phyloP scores from a whole-genome alignment of 1,284 basidiomycete genomes.

The Cerrena zonata region DNA sequence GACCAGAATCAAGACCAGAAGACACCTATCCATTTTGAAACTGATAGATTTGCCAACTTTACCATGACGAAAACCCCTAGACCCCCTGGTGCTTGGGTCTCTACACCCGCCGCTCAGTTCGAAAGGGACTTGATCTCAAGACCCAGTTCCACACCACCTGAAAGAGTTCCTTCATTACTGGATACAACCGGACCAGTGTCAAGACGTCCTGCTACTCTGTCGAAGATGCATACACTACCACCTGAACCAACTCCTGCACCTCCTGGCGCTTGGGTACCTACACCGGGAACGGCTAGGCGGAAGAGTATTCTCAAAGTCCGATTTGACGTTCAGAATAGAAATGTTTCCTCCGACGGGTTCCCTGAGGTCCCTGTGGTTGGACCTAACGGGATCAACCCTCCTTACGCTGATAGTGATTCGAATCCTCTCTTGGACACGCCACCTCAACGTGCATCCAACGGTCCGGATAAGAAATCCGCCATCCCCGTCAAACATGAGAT shows the following conservation, averaged over 20 bases:
- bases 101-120: slow-evolving; percentile 43
- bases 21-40: slow-evolving; percentile 21
- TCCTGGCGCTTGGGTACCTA: slow-evolving; percentile 67
- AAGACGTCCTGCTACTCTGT: slow-evolving; percentile 15
- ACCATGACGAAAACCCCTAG: slow-evolving; percentile 54
- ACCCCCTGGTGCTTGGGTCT: slow-evolving; percentile 65
- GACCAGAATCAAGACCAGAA: slow-evolving; percentile 21
- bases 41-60: slow-evolving; percentile 22
- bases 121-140: slow-evolving; percentile 14
- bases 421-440: slow-evolving; percentile 1
- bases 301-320: slow-evolving; percentile 55
- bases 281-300: slow-evolving; percentile 30
- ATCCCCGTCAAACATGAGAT: slow-evolving; percentile 3
- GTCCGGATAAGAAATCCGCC: slow-evolving; percentile 7
- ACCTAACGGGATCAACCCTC: slow-evolving; percentile 12
- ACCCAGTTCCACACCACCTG: slow-evolving; percentile 20
- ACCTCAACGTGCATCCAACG: slow-evolving; percentile 3
- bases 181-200: slow-evolving; percentile 7
- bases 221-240: slow-evolving; percentile 27
- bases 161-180: slow-evolving; percentile 3
- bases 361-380: slow-evolving; percentile 19
- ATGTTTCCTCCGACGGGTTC: slow-evolving; percentile 33
- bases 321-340: slow-evolving; percentile 48
- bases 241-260: slow-evolving; percentile 57
- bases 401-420: slow-evolving; percentile 10